Evolutionary conservation across 768 basidiomycete species (phyloP).

Genomic region (Naematelia encephala): DNA sequence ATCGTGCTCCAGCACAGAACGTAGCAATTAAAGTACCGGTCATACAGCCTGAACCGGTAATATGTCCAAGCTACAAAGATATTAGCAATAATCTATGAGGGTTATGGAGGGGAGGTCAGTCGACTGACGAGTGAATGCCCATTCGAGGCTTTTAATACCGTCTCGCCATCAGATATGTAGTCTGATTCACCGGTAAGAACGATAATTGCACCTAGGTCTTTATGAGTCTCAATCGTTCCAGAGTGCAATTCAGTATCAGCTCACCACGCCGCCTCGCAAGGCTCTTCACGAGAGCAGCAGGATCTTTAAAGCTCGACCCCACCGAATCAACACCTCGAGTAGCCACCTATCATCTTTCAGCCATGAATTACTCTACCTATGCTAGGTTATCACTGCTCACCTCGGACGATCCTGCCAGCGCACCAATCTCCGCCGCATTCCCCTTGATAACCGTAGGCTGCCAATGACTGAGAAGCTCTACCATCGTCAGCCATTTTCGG

Average conservation of each 20-base stretch:
- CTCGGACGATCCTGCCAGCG: conserved; percentile 71
- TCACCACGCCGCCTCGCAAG: conserved; percentile 73
- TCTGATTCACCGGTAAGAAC: conserved; percentile 76
- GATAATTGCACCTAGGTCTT: conserved; percentile 66
- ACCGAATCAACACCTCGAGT: conserved; percentile 83
- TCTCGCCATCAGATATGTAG: conserved; percentile 76
- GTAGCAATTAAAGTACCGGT: conserved; percentile 63
- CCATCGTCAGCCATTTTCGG: not conserved
- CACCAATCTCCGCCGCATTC: conserved; percentile 78
- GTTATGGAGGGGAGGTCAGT: not conserved
- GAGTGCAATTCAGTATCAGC: conserved; percentile 35
- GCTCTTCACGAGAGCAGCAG: conserved; percentile 63
- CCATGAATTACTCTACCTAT: not conserved
- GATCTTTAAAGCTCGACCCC: conserved; percentile 72
- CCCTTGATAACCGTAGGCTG: conserved; percentile 92
- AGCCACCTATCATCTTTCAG: conserved; percentile 56
- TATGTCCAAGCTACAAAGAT: conserved; percentile 63
- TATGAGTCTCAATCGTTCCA: not conserved
- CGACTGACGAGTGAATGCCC: conserved; percentile 58
- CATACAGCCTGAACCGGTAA: conserved; percentile 90
- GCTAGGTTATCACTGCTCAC: conserved; percentile 55
- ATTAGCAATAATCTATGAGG: not conserved
- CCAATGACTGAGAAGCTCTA: conserved; percentile 70
- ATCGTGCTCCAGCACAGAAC: conserved; percentile 69
- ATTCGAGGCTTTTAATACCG: conserved; percentile 67